phyloP scores from a whole-genome alignment of 202 grass and related monocot species.

The Setaria italica region DNA sequence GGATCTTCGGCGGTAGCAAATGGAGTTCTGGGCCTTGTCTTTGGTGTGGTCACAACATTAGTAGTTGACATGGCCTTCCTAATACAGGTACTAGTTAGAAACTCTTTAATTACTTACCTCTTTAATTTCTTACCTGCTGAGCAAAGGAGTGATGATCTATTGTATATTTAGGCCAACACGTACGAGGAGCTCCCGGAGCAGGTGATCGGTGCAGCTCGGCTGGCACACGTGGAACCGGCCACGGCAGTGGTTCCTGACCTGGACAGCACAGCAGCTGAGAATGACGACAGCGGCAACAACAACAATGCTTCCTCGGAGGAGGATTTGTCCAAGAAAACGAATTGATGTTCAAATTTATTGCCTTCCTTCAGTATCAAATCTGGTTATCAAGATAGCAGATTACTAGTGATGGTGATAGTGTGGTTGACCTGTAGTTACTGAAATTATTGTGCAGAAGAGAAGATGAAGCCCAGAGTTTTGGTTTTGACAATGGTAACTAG shows the following conservation, averaged over 20 bases:
- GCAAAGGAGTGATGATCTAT: not conserved
- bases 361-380: too few relatives aligned
- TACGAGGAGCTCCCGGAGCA: constrained; percentile 87
- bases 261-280: not conserved
- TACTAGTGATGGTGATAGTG: too few relatives aligned
- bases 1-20: constrained; percentile 94
- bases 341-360: not conserved
- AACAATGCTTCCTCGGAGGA: constrained; percentile 48
- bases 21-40: constrained; percentile 91
- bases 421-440: too few relatives aligned
- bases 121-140: too few relatives aligned
- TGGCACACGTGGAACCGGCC: constrained; percentile 81
- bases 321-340: constrained; percentile 56
- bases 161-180: constrained; percentile 65
- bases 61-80: constrained; percentile 98
- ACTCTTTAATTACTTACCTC: too few relatives aligned
- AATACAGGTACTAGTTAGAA: constrained; percentile 55
- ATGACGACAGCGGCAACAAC: constrained; percentile 21
- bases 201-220: constrained; percentile 80
- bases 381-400: too few relatives aligned
- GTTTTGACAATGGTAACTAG: too few relatives aligned
- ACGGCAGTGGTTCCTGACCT: constrained; percentile 66
- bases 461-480: too few relatives aligned
- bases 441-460: too few relatives aligned
- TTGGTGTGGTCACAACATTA: constrained; percentile 77